Evolutionary conservation across 495 filamentous ascomycete genomes (phyloP).

Genomic region (Penicillium desertorum): DNA sequence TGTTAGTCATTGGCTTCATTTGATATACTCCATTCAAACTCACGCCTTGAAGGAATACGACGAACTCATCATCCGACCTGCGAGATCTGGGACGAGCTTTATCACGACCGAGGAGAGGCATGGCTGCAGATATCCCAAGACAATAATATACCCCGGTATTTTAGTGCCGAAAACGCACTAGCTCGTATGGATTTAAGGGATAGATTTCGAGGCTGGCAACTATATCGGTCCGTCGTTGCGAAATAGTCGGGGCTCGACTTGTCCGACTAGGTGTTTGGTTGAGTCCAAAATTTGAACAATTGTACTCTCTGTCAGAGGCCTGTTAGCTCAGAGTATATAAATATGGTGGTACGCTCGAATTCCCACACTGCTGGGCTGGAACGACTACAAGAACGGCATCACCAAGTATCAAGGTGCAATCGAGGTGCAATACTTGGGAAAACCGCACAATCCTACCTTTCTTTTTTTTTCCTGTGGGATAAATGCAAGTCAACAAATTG

Average conservation of each 20-base stretch:
- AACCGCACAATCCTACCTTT: conserved; percentile 6
- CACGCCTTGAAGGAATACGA: conserved; percentile 50
- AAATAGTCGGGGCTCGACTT: conserved; percentile 21
- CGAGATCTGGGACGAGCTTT: conserved; percentile 36
- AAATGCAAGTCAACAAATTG: conserved; percentile 20
- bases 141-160: not conserved
- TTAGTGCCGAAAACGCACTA: conserved; percentile 4
- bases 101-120: conserved; percentile 37
- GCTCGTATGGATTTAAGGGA: conserved; percentile 1
- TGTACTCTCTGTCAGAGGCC: not conserved
- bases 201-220: conserved; percentile 6
- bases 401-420: conserved; percentile 1
- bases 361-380: not conserved
- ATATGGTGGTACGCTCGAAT: not conserved
- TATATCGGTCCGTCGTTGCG: conserved; percentile 17
- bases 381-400: not conserved
- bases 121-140: conserved; percentile 15
- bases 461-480: conserved; percentile 9
- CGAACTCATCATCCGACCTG: conserved; percentile 47
- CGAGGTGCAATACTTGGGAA: not conserved
- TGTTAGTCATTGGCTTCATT: conserved; percentile 8
- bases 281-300: conserved; percentile 16
- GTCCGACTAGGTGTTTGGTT: conserved; percentile 21
- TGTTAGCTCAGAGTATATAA: conserved; percentile 3
- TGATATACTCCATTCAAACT: conserved; percentile 14